These are phyloP conservation scores for Oropetium thomaeum DNA, from an alignment of 176 grass and related monocot species.

Conservation along the genomic window DNA sequence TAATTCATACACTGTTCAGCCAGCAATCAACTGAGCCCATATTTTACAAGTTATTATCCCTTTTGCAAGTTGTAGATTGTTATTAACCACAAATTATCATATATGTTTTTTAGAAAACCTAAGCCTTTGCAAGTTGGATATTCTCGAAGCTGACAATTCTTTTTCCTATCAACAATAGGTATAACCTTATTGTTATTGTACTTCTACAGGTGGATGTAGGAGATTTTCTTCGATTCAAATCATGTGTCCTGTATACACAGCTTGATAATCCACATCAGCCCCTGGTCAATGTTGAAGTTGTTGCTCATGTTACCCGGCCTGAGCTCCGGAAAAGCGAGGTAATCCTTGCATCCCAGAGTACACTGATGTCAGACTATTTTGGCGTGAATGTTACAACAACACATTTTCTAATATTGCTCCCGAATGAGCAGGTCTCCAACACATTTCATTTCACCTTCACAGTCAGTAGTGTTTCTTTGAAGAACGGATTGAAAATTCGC, in stretches of 20 bases:
- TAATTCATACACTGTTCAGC: background rate
- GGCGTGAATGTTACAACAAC: background rate
- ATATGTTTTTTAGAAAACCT: background rate
- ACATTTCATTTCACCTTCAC: conserved; percentile 96
- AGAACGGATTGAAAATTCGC: conserved; percentile 69
- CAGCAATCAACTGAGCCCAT: background rate
- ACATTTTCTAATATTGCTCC: background rate
- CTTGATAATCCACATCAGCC: conserved; percentile 73
- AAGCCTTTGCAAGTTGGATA: background rate
- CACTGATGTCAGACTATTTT: background rate
- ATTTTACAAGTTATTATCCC: background rate
- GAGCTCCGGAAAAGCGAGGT: conserved; percentile 93
- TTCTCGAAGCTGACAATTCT: background rate
- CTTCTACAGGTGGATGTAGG: conserved; percentile 83
- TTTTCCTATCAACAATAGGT: background rate
- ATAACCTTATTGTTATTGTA: conserved; percentile 15
- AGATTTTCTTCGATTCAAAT: conserved; percentile 96
- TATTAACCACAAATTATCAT: background rate
- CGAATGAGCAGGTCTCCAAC: conserved; percentile 68
- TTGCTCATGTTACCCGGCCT: conserved; percentile 94
- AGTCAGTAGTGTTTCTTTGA: conserved; percentile 52
- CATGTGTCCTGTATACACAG: conserved; percentile 90
- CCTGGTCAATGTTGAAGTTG: conserved; percentile 83
- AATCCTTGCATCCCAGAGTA: background rate
- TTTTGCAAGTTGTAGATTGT: background rate